These are phyloP conservation scores for Fusarium sp. DNA, from an alignment of 2,329 filamentous ascomycete genomes.

Conservation along the genomic window DNA sequence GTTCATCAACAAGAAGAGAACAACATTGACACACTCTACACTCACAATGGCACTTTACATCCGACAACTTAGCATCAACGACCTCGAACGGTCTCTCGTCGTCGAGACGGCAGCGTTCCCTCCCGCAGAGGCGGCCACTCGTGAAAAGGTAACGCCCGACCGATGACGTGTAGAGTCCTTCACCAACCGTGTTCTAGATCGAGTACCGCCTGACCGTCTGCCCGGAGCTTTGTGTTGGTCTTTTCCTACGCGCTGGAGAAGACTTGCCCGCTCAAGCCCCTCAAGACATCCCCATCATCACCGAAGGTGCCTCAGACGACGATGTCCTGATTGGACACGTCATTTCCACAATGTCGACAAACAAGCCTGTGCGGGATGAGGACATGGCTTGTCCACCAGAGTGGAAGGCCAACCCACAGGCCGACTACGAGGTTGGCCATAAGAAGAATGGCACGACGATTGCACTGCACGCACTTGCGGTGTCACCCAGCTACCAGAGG, in stretches of 20 bases:
- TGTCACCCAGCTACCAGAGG: constrained; percentile 41
- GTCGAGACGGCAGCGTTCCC: constrained; percentile 48
- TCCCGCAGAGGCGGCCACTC: constrained; percentile 44
- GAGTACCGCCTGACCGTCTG: constrained; percentile 46
- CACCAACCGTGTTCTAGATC: constrained; percentile 29
- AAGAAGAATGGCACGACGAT: constrained; percentile 43
- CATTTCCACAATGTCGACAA: constrained; percentile 43
- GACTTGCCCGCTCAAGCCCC: constrained; percentile 7
- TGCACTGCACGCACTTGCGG: constrained; percentile 46
- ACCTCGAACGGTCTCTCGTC: constrained; percentile 39
- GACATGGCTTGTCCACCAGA: constrained; percentile 44
- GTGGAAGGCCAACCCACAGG: constrained; percentile 40
- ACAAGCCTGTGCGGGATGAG: constrained; percentile 37
- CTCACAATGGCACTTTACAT: constrained; percentile 41
- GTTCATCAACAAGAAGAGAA: background rate
- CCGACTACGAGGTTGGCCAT: constrained; percentile 35
- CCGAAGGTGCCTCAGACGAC: constrained; percentile 3
- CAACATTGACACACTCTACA: background rate
- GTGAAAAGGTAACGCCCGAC: constrained; percentile 39
- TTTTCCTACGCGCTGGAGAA: constrained; percentile 32
- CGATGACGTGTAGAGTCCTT: background rate
- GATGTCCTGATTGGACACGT: constrained; percentile 44
- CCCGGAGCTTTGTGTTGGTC: constrained; percentile 44
- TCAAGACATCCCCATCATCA: constrained; percentile 22
- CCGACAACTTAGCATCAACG: constrained; percentile 35